phyloP scores from a whole-genome alignment of 805 yeast species.

The Metschnikowia aberdeeniae region DNA sequence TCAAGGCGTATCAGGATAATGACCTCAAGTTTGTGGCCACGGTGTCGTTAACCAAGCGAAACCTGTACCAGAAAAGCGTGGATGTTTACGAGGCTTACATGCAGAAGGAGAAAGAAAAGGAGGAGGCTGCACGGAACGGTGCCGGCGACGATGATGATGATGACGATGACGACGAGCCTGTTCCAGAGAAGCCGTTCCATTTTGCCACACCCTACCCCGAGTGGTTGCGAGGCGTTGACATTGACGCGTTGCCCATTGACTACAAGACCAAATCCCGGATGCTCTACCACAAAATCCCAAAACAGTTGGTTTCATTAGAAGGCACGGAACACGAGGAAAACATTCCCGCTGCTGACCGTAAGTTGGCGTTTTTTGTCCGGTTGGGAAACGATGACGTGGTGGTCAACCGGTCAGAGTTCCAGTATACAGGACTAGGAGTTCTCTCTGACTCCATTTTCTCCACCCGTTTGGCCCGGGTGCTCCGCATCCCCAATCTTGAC shows the following conservation, averaged over 20 bases:
- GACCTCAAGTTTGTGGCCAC: slow-evolving; percentile 30
- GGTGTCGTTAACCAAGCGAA: slow-evolving; percentile 33
- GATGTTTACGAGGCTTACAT: slow-evolving; percentile 21
- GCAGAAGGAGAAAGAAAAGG: slow-evolving; percentile 5
- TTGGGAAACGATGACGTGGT: slow-evolving; percentile 22
- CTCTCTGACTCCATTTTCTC: slow-evolving; percentile 56
- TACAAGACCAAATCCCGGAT: slow-evolving; percentile 7
- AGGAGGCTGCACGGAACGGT: slow-evolving; percentile 4
- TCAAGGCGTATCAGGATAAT: slow-evolving; percentile 29
- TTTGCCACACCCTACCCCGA: slow-evolving; percentile 33
- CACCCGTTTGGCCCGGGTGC: slow-evolving; percentile 48
- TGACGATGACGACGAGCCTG: slow-evolving; percentile 22
- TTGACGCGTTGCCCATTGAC: slow-evolving; percentile 6
- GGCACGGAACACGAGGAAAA: slow-evolving; percentile 24
- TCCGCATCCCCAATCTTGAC: slow-evolving; percentile 34
- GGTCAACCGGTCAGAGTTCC: slow-evolving; percentile 18
- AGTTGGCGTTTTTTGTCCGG: slow-evolving; percentile 22
- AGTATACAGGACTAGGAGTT: slow-evolving; percentile 57
- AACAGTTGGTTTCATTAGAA: slow-evolving; percentile 29
- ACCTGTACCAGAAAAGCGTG: slow-evolving; percentile 22
- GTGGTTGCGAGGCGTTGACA: slow-evolving; percentile 23
- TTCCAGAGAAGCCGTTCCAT: slow-evolving; percentile 26
- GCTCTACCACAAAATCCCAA: slow-evolving; percentile 29
- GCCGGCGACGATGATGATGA: slow-evolving; percentile 23
- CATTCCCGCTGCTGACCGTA: slow-evolving; percentile 23